These are phyloP conservation scores for Globisporangium nagaii DNA, from an alignment of 352 stramenopile genomes.

Conservation along the genomic window DNA sequence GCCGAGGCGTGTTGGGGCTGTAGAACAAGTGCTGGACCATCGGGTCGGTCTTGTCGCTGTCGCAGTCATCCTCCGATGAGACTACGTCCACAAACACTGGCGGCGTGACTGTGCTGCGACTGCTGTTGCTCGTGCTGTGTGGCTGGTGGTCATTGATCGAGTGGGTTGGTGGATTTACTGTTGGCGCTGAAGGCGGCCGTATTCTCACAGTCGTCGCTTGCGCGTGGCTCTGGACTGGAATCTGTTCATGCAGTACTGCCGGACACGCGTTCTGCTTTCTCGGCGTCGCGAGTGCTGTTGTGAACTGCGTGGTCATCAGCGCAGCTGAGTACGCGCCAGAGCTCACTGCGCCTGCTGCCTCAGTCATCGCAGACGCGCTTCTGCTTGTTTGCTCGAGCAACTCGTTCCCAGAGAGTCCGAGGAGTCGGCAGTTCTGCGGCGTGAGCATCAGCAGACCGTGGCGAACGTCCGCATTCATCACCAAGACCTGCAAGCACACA, in stretches of 20 bases:
- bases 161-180: not conserved
- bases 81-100: conserved; percentile 56
- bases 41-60: conserved; percentile 66
- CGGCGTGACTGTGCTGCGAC: conserved; percentile 4
- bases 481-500: conserved; percentile 25
- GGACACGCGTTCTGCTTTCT: conserved; percentile 2
- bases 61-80: conserved; percentile 50
- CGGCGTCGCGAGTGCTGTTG: conserved; percentile 6
- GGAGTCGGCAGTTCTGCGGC: conserved; percentile 55
- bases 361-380: not conserved
- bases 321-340: conserved; percentile 52
- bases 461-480: conserved; percentile 62
- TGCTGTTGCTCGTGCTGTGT: no score
- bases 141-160: no score
- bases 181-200: not conserved
- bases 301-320: conserved; percentile 38
- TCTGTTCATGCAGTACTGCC: not conserved
- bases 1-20: conserved; percentile 57
- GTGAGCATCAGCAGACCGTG: conserved; percentile 70
- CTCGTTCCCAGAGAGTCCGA: conserved; percentile 35
- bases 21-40: conserved; percentile 74
- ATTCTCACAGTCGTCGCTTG: not conserved
- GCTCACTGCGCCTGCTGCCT: not conserved
- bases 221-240: not conserved
- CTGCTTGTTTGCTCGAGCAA: conserved; percentile 12